These are phyloP conservation scores for Amniculicola lignicola DNA, from an alignment of 495 filamentous ascomycete species.

Conservation along the genomic window DNA sequence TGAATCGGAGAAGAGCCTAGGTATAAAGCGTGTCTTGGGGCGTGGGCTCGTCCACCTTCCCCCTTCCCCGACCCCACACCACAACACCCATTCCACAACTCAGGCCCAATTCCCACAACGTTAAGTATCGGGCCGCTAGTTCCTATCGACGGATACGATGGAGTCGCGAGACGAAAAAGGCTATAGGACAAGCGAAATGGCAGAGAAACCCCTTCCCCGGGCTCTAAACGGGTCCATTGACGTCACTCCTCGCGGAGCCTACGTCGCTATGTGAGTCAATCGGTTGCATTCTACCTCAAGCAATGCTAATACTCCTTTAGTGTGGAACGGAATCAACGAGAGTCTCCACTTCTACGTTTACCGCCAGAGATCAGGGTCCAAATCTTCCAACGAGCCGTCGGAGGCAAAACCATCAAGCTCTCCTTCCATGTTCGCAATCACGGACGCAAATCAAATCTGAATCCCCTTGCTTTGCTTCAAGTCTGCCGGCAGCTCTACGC, in stretches of 20 bases:
- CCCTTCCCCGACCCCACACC: background rate
- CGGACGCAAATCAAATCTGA: background rate
- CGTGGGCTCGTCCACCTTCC: background rate
- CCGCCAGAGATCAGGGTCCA: background rate
- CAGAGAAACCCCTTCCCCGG: background rate
- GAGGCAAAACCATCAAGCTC: background rate
- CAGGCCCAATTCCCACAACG: background rate
- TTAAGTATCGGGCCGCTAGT: background rate
- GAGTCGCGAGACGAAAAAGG: too few species aligned
- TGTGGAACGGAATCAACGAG: background rate
- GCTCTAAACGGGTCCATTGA: background rate
- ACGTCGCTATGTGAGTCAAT: background rate
- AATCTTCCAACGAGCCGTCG: background rate
- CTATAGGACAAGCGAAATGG: too few species aligned
- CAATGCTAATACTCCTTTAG: background rate
- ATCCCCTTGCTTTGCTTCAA: background rate
- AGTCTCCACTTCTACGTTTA: background rate
- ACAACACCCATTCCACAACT: background rate
- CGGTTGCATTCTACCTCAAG: background rate
- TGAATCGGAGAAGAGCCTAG: background rate
- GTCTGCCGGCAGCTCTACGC: conserved; percentile 11
- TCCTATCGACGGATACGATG: background rate
- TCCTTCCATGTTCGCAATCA: background rate
- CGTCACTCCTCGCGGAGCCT: background rate
- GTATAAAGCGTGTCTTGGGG: background rate